Conservation (phyloP, 2,329 filamentous ascomycete genomes). For the Calonectria ilicicola region DNA sequence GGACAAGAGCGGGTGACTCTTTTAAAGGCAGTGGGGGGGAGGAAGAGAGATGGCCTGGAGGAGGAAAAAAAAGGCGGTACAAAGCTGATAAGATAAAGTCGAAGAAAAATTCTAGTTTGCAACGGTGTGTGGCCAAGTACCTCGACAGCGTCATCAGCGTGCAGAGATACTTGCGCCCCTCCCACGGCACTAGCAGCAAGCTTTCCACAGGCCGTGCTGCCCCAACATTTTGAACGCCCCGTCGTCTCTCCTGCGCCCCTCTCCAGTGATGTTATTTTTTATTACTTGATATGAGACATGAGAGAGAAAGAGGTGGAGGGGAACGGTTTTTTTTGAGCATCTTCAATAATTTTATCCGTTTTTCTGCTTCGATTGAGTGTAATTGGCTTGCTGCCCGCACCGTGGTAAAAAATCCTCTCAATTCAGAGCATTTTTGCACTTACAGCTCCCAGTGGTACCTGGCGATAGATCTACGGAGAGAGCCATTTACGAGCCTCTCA, state of each 20-base stretch:
- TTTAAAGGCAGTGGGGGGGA: slow-evolving; percentile 32
- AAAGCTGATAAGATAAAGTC: slow-evolving; percentile 42
- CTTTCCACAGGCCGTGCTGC: slow-evolving; percentile 27
- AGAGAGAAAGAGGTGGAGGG: neutral
- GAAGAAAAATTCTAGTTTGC: slow-evolving; percentile 41
- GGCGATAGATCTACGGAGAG: neutral
- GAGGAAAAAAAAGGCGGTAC: slow-evolving; percentile 45
- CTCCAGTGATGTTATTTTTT: slow-evolving; percentile 9
- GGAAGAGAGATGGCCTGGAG: slow-evolving; percentile 27
- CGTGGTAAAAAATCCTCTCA: neutral
- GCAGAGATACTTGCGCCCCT: slow-evolving; percentile 27
- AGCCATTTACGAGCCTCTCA: neutral
- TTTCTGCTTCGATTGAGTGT: neutral
- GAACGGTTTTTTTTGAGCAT: neutral
- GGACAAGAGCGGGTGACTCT: slow-evolving; percentile 43
- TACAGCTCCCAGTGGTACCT: neutral
- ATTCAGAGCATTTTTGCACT: neutral
- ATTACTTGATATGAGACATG: slow-evolving; percentile 10
- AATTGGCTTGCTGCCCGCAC: neutral
- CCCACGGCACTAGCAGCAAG: slow-evolving; percentile 22
- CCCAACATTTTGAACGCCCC: slow-evolving; percentile 39
- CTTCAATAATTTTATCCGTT: neutral
- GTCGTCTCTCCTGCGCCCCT: slow-evolving; percentile 13
- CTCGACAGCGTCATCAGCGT: neutral
- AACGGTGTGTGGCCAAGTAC: slow-evolving; percentile 26